Evolutionary conservation across 192 early-diverging fungal genomes (phyloP).

Genomic region (Backusella sp.): DNA sequence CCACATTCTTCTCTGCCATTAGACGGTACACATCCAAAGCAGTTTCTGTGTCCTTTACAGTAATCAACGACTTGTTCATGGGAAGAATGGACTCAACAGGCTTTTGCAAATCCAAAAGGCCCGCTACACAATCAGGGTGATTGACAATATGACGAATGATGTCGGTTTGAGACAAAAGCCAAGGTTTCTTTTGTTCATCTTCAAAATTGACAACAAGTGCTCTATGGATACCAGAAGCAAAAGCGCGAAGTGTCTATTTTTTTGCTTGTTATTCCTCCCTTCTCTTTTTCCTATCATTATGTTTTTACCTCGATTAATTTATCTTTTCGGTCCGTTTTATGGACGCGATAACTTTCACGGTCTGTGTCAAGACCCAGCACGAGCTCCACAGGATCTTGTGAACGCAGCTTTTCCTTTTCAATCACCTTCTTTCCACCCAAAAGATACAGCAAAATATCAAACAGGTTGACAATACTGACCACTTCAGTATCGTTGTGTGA

Average conservation of each 20-base stretch:
- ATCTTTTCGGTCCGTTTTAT: conserved; percentile 33
- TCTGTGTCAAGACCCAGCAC: conserved; percentile 46
- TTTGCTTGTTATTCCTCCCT: neutral
- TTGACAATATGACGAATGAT: conserved; percentile 48
- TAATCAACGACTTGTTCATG: conserved; percentile 26
- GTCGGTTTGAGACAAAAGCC: conserved; percentile 62
- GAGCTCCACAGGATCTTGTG: conserved; percentile 36
- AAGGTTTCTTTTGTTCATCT: conserved; percentile 31
- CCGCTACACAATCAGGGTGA: conserved; percentile 40
- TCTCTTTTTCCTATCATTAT: neutral
- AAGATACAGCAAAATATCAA: conserved; percentile 52
- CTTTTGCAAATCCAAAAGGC: conserved; percentile 32
- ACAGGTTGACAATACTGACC: conserved; percentile 51
- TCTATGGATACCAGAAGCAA: conserved; percentile 57
- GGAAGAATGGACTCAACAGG: conserved; percentile 37
- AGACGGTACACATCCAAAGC: conserved; percentile 51
- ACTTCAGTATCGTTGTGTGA: conserved; percentile 47
- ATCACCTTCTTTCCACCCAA: conserved; percentile 24
- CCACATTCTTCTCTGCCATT: conserved; percentile 51
- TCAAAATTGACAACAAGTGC: conserved; percentile 53
- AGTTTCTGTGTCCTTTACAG: conserved; percentile 38
- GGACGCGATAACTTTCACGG: conserved; percentile 42
- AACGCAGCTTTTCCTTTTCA: conserved; percentile 25
- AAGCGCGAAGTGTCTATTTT: conserved; percentile 41
- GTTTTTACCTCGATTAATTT: conserved; percentile 29